Base-by-base conservation (phyloP, 345 rosid species). In the Bruguiera parviflora region DNA sequence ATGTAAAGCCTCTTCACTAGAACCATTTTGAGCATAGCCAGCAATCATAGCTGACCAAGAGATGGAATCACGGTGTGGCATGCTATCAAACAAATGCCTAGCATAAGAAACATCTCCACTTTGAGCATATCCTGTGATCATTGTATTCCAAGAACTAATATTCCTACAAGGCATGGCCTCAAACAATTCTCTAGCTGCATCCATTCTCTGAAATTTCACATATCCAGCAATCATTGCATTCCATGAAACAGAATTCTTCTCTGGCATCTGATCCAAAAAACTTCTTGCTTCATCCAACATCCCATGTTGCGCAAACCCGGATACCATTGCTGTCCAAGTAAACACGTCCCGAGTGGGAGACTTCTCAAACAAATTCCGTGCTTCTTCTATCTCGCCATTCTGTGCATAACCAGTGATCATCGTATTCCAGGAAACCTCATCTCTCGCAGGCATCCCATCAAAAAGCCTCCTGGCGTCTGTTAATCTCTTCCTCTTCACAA, bases 21-120 rank as follows among this genome's bases (percentile, higher is more conserved):
- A 76, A 21, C 87, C 91, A 58, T 77, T 60, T 70, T 89, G 94
- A 13, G 91, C 79, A 62, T 85, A 89, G 53, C 88, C 89, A 24
- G 89, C 80, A 79, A 89, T 82, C 87, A 89, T 86, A 66, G 91
- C 90, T 18, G 91, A 86, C 94, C 94, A 89, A 61, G 91, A 89
- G 64, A 87, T 80, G 0, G 84, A 61, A 78, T 89, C 91, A 70
- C 71, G 85, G 78, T 25, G 66, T 39, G 85, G 84, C 87, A 89
- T 86, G 68, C 65, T 74, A 73, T 85, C 83, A 74, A 89, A 89
- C 25, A 85, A 57, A 19, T 53, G 69, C 79, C 79, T 82, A 19
- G 91, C 89, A 43, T 62, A 66, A 65, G 75, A 58, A 64, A 85
- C 39, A 61, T 85, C 69, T 13, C 87, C 84, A 53, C 69, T 72